Evolutionary conservation across 768 basidiomycete species (phyloP), one percentile per base, ranked within the genome.

Genomic region (Mycena galopus): DNA sequence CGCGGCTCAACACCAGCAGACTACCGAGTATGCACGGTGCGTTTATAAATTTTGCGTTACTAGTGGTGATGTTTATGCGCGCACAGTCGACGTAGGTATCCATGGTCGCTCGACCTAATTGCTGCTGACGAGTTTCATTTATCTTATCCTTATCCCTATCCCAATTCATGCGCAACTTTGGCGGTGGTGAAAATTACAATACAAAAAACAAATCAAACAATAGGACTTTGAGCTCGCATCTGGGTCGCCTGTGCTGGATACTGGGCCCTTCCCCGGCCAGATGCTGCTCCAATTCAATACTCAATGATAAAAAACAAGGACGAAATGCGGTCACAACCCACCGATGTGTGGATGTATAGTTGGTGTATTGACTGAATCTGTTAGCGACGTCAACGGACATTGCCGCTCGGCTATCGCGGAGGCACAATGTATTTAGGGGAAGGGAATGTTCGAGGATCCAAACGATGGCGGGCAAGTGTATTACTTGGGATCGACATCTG

Each of bases 1-100:
- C 92, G 73, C 88, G 93, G 76, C 88, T 94, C 79, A 96, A 96
- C 77, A 96, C 94, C 66, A 96, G 94, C 81, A 86, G 95, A 77
- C 84, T 96, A 55, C 95, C 95, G 12, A 96, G 95, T 81, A 92
- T 91, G 85, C 95, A 96, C 81, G 94, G 88, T 88, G 64, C 51
- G 86, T 78, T 66, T 32, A 39, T 62, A 7, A 10, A 27, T 61
- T 21, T 71, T 23, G 14, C 7, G 4, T 37, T n/a, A n/a, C 25
- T 69, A 29, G 35, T 59, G 23, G 63, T 60, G 25, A 39, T 42
- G n/a, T 44, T 33, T 10, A 8, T 25, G 4, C 16, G 4, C 21
- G 32, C 53, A 29, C 56, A 79, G 78, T 91, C 65, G 90, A 91
- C 78, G 90, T 91, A 82, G 80, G 90, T 86, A 63, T 77, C 73